Evolutionary conservation across 108 stramenopile genomes (phyloP), one percentile per base, ranked within the genome.

Genomic region (Cyclotella atomus): DNA sequence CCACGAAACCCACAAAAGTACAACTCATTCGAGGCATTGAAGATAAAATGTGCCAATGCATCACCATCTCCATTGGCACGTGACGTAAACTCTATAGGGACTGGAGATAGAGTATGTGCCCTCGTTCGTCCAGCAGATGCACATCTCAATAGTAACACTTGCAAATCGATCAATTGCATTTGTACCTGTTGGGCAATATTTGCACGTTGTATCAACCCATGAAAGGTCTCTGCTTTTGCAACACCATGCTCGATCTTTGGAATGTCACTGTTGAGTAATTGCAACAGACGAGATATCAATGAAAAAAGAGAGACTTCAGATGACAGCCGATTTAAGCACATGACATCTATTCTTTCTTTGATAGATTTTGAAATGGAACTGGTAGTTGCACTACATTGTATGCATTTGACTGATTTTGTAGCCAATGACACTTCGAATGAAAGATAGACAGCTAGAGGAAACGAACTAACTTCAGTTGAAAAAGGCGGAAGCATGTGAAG

Each of bases 101-200:
- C 44, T 7, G 64, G 64, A 7, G 64, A n/a, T 20, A 30, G 45
- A 15, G 25, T 44, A 36, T 46, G 17, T 7, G 64, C 8, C 20
- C 64, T n/a, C n/a, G 12, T 65, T n/a, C 64, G 64, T 44, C 64
- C 35, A 5, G 64, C 64, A 9, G 64, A 36, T 17, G 64, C 64
- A 44, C 64, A 65, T 44, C 64, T 24, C 24, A 65, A 36, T 36
- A 65, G 64, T 19, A 65, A 43, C 19, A 43, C 45, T 44, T 65
- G 64, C 43, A 65, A 5, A 25, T 65, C 64, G 9, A 65, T 7
- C 8, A 65, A n/a, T n/a, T n/a, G n/a, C n/a, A n/a, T n/a, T n/a
- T n/a, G n/a, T n/a, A n/a, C n/a, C n/a, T n/a, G n/a, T n/a, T n/a
- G n/a, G n/a, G n/a, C n/a, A n/a, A n/a, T n/a, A n/a, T n/a, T n/a